Evolutionary conservation across 202 grass and related monocot species (phyloP), one percentile per base, ranked within the genome.

Genomic region (Panicum virgatum): DNA sequence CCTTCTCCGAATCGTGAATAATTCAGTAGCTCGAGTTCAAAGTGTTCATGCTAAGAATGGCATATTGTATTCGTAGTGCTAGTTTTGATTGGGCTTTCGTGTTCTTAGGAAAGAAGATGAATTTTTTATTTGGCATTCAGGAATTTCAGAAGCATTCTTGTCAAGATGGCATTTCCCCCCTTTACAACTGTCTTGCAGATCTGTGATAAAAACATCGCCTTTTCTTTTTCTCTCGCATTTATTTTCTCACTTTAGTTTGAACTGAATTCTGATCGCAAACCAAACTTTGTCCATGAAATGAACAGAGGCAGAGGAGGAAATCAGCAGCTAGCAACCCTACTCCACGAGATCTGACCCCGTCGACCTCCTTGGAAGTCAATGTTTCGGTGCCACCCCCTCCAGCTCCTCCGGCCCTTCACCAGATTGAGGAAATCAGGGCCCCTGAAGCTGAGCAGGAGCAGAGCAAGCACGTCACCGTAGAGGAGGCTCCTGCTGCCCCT

Each of bases 301-400:
- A 42, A 39, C 88, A 99, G 96, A 96, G 81, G 78, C 87, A 66
- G 43, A 93, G 92, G 87, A 96, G 83, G 83, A 96, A 88, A 83
- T 85, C 75, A 20, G 88, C 80, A 47, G 77, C 84, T 48, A 88
- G 85, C 32, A 64, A 77, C 57, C 57, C 81, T 18, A 61, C 50
- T 22, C 78, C 84, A 44, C 79, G 67, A 66, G 92, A 96, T 98
- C 89, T 90, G 79, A 87, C 84, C 75, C 78, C 88, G 51, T 83
- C 96, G 26, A 81, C 84, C 51, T 88, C 88, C 40, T 66, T 90
- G 58, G 89, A 90, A 72, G 79, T 62, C 78, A 56, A 86, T 88
- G 77, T 70, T 36, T 73, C 71, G 34, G 87, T 90, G 62, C 86
- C 78, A 48, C 80, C 88, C 20, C 81, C 82, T 82, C 74, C 78